phyloP scores from a whole-genome alignment of 192 early-diverging fungal species.

The Dispira simplex region DNA sequence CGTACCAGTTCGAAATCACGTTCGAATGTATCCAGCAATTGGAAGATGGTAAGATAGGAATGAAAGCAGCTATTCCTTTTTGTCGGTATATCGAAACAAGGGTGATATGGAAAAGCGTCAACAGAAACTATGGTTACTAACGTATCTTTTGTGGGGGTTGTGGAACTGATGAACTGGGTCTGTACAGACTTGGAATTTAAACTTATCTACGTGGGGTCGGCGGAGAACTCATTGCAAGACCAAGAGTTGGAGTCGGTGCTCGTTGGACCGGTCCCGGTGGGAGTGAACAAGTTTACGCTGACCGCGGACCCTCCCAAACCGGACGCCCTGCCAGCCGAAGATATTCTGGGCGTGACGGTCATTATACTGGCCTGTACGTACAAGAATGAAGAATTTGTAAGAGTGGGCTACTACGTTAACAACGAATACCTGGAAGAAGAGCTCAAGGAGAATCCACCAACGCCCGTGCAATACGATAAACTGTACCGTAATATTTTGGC shows the following conservation, averaged over 20 bases:
- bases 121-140: too few relatives aligned
- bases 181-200: constrained; percentile 91
- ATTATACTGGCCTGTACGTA: constrained; percentile 84
- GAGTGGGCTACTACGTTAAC: constrained; percentile 97
- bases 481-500: constrained; percentile 76
- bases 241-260: constrained; percentile 90
- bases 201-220: constrained; percentile 85
- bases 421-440: constrained; percentile 84
- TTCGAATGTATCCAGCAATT: constrained; percentile 87
- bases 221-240: constrained; percentile 66
- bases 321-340: constrained; percentile 57
- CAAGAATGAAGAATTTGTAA: constrained; percentile 81
- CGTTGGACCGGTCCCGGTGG: constrained; percentile 92
- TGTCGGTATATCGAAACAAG: too few relatives aligned
- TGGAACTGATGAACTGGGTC: too few relatives aligned
- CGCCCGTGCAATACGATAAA: constrained; percentile 37
- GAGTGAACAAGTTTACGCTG: constrained; percentile 88
- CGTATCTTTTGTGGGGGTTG: too few relatives aligned
- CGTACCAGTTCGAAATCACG: constrained; percentile 90
- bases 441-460: constrained; percentile 60
- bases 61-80: too few relatives aligned
- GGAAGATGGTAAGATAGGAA: constrained; percentile 45
- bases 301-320: constrained; percentile 58
- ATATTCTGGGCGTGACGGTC: constrained; percentile 80
- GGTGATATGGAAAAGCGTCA: too few relatives aligned